A percentile compares a stretch with the other conserved stretches of the same genome.
Evolutionary conservation across 2,329 filamentous ascomycete species (phyloP).

Genomic region (Acephala macrosclerotiorum): DNA sequence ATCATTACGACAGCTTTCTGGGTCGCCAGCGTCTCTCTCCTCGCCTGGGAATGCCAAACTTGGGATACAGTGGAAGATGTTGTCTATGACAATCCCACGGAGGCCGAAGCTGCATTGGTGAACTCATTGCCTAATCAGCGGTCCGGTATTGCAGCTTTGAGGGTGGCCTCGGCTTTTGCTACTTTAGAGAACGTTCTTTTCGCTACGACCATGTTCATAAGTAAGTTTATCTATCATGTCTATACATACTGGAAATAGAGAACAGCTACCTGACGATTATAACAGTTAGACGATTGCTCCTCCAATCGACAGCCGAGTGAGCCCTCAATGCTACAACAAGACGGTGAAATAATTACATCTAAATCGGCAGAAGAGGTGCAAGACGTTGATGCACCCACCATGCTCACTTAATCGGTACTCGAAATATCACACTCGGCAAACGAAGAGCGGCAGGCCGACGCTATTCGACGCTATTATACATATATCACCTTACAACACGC

Average conservation of each 20-base stretch:
- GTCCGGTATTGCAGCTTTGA: conserved; percentile 16
- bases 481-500: not conserved
- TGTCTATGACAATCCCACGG: conserved; percentile 6
- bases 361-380: not conserved
- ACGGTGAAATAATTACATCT: not conserved
- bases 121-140: conserved; percentile 22
- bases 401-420: conserved; percentile 1
- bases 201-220: conserved; percentile 17
- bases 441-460: conserved; percentile 10
- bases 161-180: conserved; percentile 16
- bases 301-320: not conserved
- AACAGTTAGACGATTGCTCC: conserved; percentile 14
- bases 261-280: too few relatives aligned
- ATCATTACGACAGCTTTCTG: conserved; percentile 18
- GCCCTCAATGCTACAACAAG: not conserved
- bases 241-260: too few relatives aligned
- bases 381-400: not conserved
- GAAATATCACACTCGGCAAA: conserved; percentile 4
- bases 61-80: conserved; percentile 24
- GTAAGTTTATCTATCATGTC: conserved; percentile 24
- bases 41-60: conserved; percentile 26
- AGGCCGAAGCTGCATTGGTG: conserved; percentile 8
- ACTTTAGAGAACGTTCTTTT: conserved; percentile 11
- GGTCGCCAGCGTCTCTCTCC: conserved; percentile 20
- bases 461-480: conserved; percentile 3